A percentile compares a stretch with the other conserved stretches of the same genome.
These are phyloP conservation scores for Alternaria panax DNA, from an alignment of 2,329 filamentous ascomycete species.

Conservation along the genomic window DNA sequence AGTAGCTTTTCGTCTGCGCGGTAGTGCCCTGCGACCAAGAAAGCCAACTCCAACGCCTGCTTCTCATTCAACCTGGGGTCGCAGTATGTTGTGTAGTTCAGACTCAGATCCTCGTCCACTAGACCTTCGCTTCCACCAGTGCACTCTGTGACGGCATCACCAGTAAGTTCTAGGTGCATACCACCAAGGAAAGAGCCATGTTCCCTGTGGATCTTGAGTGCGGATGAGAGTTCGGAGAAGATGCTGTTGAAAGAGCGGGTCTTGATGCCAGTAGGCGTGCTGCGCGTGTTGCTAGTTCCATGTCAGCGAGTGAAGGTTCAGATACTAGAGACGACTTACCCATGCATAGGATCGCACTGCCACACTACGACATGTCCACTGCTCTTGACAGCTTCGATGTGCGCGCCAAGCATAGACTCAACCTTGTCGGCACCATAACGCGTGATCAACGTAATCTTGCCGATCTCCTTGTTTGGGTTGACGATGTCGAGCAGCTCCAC, in stretches of 20 bases:
- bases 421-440: constrained; percentile 88
- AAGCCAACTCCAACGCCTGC: constrained; percentile 93
- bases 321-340: constrained; percentile 51
- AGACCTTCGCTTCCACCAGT: constrained; percentile 87
- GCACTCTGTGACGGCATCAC: constrained; percentile 96
- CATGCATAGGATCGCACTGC: constrained; percentile 99
- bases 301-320: constrained; percentile 15
- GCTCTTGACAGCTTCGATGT: constrained; percentile 87
- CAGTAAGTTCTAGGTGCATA: constrained; percentile 93
- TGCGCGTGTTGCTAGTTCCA: constrained; percentile 61
- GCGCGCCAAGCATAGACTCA: constrained; percentile 74
- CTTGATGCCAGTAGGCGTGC: constrained; percentile 81
- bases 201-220: constrained; percentile 82
- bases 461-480: constrained; percentile 81
- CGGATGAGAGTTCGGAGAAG: constrained; percentile 83
- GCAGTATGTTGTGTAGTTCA: constrained; percentile 95
- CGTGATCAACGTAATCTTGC: constrained; percentile 95
- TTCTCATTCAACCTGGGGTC: constrained; percentile 97
- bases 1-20: constrained; percentile 52
- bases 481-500: constrained; percentile 81
- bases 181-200: constrained; percentile 88
- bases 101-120: constrained; percentile 84
- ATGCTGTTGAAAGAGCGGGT: constrained; percentile 92
- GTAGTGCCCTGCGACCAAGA: constrained; percentile 87
- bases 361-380: constrained; percentile 83